A percentile compares a stretch with the other conserved stretches of the same genome.
phyloP scores from a whole-genome alignment of 345 rosid genomes.

The Turnera subulata region DNA sequence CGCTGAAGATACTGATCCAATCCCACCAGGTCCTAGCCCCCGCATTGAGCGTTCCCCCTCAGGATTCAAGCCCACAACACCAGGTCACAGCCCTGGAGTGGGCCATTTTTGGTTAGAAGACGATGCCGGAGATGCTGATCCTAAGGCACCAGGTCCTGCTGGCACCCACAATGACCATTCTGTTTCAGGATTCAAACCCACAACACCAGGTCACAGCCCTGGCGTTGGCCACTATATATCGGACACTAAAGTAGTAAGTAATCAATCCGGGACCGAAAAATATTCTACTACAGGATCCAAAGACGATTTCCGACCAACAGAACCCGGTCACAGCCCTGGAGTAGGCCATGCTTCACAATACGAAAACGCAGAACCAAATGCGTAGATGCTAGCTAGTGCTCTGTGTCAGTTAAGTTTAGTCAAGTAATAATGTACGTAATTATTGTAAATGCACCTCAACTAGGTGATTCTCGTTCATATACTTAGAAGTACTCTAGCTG shows the following conservation, averaged over 20 bases:
- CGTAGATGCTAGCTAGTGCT: slow-evolving; percentile 19
- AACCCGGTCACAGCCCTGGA: slow-evolving; percentile 43
- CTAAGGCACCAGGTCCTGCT: neutral
- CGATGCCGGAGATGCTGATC: no score
- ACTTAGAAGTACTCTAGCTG: neutral
- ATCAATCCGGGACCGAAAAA: neutral
- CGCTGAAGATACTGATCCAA: neutral
- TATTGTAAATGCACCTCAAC: neutral
- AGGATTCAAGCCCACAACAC: slow-evolving; percentile 26
- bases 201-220: neutral
- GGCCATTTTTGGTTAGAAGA: slow-evolving; percentile 28
- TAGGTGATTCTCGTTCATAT: neutral
- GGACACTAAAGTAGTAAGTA: neutral
- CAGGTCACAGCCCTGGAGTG: slow-evolving; percentile 46
- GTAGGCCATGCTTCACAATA: slow-evolving; percentile 35
- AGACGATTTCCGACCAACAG: slow-evolving; percentile 33
- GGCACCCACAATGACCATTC: neutral
- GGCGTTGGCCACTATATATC: neutral
- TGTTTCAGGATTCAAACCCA: neutral
- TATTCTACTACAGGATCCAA: slow-evolving; percentile 7
- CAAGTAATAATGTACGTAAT: neutral
- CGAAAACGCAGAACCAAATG: slow-evolving; percentile 25
- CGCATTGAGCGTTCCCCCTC: neutral
- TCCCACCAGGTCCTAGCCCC: neutral
- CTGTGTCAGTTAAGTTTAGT: neutral